These are phyloP conservation scores for Neonectria punicea DNA, from an alignment of 2,329 filamentous ascomycete genomes.

Conservation along the genomic window DNA sequence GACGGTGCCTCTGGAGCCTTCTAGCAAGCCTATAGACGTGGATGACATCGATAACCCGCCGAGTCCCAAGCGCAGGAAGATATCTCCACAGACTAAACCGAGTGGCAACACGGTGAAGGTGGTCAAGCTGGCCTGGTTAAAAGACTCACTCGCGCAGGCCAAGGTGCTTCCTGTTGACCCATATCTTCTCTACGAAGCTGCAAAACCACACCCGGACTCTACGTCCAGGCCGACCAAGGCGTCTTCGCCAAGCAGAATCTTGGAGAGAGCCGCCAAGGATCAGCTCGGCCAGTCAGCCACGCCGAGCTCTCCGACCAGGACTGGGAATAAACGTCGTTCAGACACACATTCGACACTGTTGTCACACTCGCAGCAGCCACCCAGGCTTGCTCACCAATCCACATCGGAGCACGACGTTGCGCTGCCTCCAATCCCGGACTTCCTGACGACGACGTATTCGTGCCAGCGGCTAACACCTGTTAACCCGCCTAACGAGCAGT, in stretches of 20 bases:
- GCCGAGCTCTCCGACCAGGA: neutral
- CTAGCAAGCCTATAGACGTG: neutral
- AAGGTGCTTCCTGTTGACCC: slow-evolving; percentile 57
- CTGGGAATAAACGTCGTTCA: slow-evolving; percentile 19
- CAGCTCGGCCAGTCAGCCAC: slow-evolving; percentile 18
- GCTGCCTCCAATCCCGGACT: slow-evolving; percentile 76
- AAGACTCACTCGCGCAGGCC: slow-evolving; percentile 59
- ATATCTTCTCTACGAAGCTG: slow-evolving; percentile 67
- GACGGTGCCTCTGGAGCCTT: slow-evolving; percentile 55
- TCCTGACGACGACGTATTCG: slow-evolving; percentile 71
- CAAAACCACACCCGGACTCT: slow-evolving; percentile 38
- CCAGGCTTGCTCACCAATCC: slow-evolving; percentile 69
- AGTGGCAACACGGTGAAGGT: slow-evolving; percentile 58
- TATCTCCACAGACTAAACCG: neutral
- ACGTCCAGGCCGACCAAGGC: neutral
- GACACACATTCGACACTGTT: slow-evolving; percentile 7
- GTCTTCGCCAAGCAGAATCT: slow-evolving; percentile 29
- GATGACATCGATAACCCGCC: slow-evolving; percentile 17
- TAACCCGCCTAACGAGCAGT: slow-evolving; percentile 76
- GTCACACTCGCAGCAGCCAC: slow-evolving; percentile 36
- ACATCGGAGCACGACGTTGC: slow-evolving; percentile 80
- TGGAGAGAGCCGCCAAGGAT: slow-evolving; percentile 19
- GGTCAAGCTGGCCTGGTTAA: slow-evolving; percentile 69
- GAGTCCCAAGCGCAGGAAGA: slow-evolving; percentile 34
- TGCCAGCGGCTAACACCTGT: slow-evolving; percentile 82